Percentiles rank a stretch among this genome's conserved stretches.
Evolutionary conservation across 2,329 filamentous ascomycete species (phyloP).

Genomic region (Diplodia intermedia): DNA sequence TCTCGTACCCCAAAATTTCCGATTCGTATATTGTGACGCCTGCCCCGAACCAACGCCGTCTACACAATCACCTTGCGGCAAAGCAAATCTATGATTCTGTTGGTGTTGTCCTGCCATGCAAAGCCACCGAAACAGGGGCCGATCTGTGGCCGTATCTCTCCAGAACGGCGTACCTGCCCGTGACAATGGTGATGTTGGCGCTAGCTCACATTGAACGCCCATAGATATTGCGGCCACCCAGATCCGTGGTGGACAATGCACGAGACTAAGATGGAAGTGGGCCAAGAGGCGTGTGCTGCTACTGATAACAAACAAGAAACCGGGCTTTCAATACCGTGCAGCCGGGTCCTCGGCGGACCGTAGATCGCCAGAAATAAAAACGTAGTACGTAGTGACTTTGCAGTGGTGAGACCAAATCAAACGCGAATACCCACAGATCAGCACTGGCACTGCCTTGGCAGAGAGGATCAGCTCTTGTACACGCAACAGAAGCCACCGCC

Average conservation of each 20-base stretch:
- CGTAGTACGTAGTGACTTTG: constrained; percentile 1
- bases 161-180: background rate
- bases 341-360: background rate
- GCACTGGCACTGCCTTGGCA: constrained; percentile 11
- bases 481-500: constrained; percentile 7
- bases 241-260: background rate
- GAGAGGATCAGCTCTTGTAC: constrained; percentile 21
- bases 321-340: background rate
- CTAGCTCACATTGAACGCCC: background rate
- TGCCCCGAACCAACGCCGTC: background rate
- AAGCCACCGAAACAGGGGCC: background rate
- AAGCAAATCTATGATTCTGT: background rate
- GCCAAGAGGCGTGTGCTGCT: background rate
- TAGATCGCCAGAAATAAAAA: background rate
- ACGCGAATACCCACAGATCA: constrained; percentile 20
- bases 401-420: constrained; percentile 12
- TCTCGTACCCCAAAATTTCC: background rate
- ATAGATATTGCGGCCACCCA: background rate
- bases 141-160: background rate
- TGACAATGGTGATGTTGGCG: background rate
- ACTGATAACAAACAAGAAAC: background rate
- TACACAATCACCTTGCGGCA: background rate
- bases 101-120: background rate
- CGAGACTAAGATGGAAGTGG: background rate
- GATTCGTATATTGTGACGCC: background rate